Conservation (phyloP, 495 filamentous ascomycete species). For the Pyrenula massariospora region DNA sequence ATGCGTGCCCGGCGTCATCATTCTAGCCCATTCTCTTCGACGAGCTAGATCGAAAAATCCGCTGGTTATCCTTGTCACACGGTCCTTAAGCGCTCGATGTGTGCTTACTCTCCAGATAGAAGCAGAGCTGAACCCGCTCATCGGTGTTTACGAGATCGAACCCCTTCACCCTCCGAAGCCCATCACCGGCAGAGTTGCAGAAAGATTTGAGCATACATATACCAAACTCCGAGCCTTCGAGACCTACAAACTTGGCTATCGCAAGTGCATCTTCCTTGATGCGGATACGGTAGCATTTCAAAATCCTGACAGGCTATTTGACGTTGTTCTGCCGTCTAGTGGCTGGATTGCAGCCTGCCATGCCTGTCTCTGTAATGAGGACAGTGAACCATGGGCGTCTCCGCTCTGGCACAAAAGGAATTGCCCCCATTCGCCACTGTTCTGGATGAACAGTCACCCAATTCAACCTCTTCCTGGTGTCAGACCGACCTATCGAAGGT, state of each 20-base stretch:
- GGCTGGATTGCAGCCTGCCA: neutral
- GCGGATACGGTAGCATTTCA: conserved; percentile 35
- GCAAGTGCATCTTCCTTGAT: conserved; percentile 34
- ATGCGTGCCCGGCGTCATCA: neutral
- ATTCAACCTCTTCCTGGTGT: conserved; percentile 10
- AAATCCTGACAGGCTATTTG: conserved; percentile 28
- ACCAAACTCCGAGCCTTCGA: conserved; percentile 43
- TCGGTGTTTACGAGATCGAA: neutral
- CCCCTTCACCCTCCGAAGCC: neutral
- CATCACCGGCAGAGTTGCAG: neutral
- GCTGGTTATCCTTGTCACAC: neutral
- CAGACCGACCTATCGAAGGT: conserved; percentile 12
- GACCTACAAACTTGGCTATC: conserved; percentile 16
- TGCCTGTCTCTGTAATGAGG: neutral
- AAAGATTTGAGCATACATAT: conserved; percentile 39
- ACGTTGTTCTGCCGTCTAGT: neutral
- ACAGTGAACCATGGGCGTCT: neutral
- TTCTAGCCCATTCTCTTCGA: neutral
- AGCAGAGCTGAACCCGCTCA: neutral
- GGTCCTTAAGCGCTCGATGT: neutral
- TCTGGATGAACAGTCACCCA: neutral
- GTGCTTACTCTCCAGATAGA: neutral
- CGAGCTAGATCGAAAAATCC: neutral
- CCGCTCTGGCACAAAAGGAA: neutral
- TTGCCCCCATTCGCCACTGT: neutral